Percentiles rank a stretch among this genome's conserved stretches.
These are phyloP conservation scores for Grigorovia jiainica DNA, from an alignment of 805 yeast genomes.

Conservation along the genomic window DNA sequence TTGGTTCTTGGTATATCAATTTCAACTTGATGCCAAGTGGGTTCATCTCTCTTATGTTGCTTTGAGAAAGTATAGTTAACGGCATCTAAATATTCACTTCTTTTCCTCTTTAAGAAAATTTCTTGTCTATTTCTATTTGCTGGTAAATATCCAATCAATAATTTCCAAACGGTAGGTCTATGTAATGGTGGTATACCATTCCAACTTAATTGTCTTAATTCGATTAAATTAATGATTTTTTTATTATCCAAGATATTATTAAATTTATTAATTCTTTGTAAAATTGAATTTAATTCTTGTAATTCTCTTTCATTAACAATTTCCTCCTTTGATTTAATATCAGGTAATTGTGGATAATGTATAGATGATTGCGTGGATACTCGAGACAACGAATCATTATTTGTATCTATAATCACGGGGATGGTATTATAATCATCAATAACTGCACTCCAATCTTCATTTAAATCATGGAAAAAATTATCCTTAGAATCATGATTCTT, in stretches of 20 bases:
- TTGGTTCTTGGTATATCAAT: conserved; percentile 93
- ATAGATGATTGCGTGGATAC: conserved; percentile 10
- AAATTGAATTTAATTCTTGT: conserved; percentile 46
- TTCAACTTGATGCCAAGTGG: conserved; percentile 90
- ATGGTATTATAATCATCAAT: conserved; percentile 35
- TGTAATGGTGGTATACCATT: conserved; percentile 81
- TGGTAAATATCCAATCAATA: conserved; percentile 82
- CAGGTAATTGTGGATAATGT: conserved; percentile 26
- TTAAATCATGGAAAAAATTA: conserved; percentile 53
- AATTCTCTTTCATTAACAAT: conserved; percentile 23
- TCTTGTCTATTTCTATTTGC: conserved; percentile 70
- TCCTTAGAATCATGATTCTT: conserved; percentile 17
- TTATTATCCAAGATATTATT: conserved; percentile 45
- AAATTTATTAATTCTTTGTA: conserved; percentile 57
- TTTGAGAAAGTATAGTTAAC: conserved; percentile 50
- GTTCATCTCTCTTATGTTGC: conserved; percentile 52
- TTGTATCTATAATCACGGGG: conserved; percentile 18
- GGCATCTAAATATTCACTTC: conserved; percentile 79
- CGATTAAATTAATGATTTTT: conserved; percentile 54
- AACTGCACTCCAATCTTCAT: conserved; percentile 90
- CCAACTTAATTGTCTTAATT: conserved; percentile 78
- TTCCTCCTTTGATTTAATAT: conserved; percentile 17
- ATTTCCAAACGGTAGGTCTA: conserved; percentile 82
- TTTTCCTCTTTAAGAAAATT: conserved; percentile 60
- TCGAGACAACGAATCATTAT: conserved; percentile 8